These are phyloP conservation scores for Nicotiana obtusifolia DNA, from an alignment of 257 asterid species.

Conservation along the genomic window DNA sequence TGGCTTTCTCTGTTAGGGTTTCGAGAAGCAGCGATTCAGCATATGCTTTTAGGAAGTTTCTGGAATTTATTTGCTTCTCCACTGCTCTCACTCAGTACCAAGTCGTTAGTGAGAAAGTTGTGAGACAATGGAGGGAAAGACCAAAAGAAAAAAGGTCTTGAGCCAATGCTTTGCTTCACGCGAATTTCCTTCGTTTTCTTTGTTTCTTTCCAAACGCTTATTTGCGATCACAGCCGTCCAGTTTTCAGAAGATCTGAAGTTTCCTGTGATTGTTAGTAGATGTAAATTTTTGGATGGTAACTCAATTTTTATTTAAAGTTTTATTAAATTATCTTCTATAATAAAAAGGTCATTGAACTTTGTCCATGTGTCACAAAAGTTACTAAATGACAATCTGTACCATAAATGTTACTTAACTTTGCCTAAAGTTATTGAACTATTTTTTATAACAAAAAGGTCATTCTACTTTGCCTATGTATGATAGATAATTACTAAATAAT, in stretches of 20 bases:
- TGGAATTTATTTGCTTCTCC: neutral
- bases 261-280: neutral
- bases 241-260: neutral
- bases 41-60: neutral
- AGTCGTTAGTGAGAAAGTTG: neutral
- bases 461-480: no score
- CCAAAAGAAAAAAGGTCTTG: neutral
- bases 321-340: no score
- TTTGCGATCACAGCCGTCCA: neutral
- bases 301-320: neutral
- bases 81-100: neutral
- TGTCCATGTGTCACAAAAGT: neutral
- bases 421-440: no score
- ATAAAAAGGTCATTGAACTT: no score
- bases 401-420: no score
- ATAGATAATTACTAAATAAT: no score
- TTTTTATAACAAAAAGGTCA: no score
- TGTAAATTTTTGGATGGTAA: neutral
- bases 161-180: neutral
- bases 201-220: neutral
- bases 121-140: constrained; percentile 5
- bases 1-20: neutral
- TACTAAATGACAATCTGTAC: no score
- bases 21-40: neutral
- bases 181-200: neutral